Evolutionary conservation across 306 rosid genomes (phyloP), one percentile per base, ranked within the genome.

Genomic region (Prunus armeniaca): DNA sequence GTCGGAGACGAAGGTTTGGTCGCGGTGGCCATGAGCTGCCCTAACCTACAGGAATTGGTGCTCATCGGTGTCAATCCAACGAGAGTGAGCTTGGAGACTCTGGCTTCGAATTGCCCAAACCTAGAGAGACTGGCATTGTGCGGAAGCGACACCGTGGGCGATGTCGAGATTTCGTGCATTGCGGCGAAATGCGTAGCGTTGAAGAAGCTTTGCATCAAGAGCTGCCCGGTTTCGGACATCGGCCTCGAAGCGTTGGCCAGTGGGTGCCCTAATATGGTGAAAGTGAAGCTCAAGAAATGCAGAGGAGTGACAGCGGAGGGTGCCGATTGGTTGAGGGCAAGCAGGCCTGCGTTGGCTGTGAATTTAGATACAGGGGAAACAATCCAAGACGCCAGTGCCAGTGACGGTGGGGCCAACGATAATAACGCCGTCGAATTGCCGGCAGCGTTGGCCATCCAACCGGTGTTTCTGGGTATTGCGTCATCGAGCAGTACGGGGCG

Each of bases 181-280:
- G 99, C 98, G 0, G 88, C 75, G 1, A 96, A 96, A 82, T 96
- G 97, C 66, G 60, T 88, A 6, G 99, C 99, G 7, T 85, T 96
- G 84, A 96, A 91, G 89, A 96, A 96, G 79, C 97, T 96, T 1
- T 96, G 99, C 79, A 91, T 96, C 69, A 96, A 96, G 88, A 87
- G 96, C 50, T 96, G 99, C 81, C 97, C 98, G 9, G 91, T 96
- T 20, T 87, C 98, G 25, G 87, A 96, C 78, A 82, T 72, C 6
- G 97, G 93, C 47, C 84, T 96, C 80, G 91, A 96, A 80, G 98
- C 98, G 0, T 75, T 96, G 70, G 99, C 94, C 1, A 72, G 63
- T 46, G 99, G 99, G 24, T 96, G 98, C 75, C 99, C 99, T 1
- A 96, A 93, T 85, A 89, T 96, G 91, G 98, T 96, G 83, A 96